Conservation (phyloP, 1,284 basidiomycete species). For the Fomitopsis betulina region DNA sequence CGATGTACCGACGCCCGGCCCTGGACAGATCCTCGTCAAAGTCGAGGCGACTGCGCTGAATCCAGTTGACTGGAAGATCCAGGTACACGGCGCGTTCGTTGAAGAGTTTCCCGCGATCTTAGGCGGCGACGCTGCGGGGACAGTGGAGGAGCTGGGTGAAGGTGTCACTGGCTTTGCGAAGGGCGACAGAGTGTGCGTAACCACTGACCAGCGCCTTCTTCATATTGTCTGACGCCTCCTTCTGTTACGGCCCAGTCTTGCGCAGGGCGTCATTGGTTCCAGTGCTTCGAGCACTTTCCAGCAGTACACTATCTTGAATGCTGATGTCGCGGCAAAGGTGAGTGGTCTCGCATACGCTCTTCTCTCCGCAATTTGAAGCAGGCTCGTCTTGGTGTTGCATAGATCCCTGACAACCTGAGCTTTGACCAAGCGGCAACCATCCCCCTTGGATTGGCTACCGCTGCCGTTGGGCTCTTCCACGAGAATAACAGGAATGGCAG, state of each 20-base stretch:
- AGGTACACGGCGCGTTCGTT: conserved; percentile 19
- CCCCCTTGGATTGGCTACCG: neutral
- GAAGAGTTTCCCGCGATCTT: conserved; percentile 20
- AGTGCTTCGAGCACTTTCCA: too few relatives aligned
- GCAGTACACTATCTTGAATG: too few relatives aligned
- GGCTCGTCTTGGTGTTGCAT: too few relatives aligned
- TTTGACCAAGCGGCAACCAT: neutral
- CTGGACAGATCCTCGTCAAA: conserved; percentile 41
- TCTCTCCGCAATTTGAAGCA: too few relatives aligned
- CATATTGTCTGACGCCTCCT: too few relatives aligned
- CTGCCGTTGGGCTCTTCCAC: conserved; percentile 15
- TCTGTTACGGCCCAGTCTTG: neutral
- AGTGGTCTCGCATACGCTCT: neutral
- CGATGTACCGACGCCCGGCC: conserved; percentile 28
- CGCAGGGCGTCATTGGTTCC: conserved; percentile 3
- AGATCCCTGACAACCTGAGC: neutral
- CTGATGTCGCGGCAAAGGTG: too few relatives aligned
- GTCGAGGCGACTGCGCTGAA: conserved; percentile 39
- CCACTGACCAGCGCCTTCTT: neutral
- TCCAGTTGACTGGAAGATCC: conserved; percentile 43
- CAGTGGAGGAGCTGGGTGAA: conserved; percentile 15
- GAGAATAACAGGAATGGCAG: neutral
- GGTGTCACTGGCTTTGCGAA: conserved; percentile 9
- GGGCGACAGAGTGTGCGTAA: conserved; percentile 13
- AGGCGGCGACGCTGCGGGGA: conserved; percentile 12